Evolutionary conservation across 768 basidiomycete species (phyloP).

Genomic region (Leccinum variicolor): DNA sequence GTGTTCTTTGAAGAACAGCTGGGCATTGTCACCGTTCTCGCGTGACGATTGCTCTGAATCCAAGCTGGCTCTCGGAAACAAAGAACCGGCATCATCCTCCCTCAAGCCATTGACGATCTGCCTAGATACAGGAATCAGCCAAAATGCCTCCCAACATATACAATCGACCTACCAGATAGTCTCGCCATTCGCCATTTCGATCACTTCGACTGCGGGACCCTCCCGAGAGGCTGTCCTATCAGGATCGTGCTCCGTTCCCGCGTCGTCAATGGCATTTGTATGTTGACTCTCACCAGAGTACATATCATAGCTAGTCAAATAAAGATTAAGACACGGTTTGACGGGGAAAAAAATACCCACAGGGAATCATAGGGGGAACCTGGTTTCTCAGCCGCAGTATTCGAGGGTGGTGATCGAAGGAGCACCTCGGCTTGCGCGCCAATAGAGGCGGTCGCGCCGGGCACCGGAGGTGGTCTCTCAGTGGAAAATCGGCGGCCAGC

Average conservation of each 20-base stretch:
- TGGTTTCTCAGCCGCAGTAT: constrained; percentile 55
- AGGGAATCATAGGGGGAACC: constrained; percentile 74
- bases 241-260: constrained; percentile 20
- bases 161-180: constrained; percentile 67
- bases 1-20: constrained; percentile 78
- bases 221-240: constrained; percentile 32
- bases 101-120: constrained; percentile 82
- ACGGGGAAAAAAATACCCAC: constrained; percentile 43
- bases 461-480: constrained; percentile 67
- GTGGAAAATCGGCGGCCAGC: constrained; percentile 60
- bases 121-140: constrained; percentile 34
- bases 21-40: constrained; percentile 50
- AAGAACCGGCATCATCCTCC: constrained; percentile 69
- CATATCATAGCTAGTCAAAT: constrained; percentile 67
- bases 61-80: constrained; percentile 69
- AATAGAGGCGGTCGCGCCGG: constrained; percentile 55
- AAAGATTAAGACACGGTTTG: constrained; percentile 15
- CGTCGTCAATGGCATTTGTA: constrained; percentile 35
- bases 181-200: constrained; percentile 84
- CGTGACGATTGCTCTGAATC: constrained; percentile 65
- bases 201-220: constrained; percentile 70
- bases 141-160: background rate
- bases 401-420: constrained; percentile 40
- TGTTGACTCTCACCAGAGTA: constrained; percentile 59
- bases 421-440: constrained; percentile 36